Conservation (phyloP, 192 early-diverging fungal genomes). For the Spinellus fusiger region DNA sequence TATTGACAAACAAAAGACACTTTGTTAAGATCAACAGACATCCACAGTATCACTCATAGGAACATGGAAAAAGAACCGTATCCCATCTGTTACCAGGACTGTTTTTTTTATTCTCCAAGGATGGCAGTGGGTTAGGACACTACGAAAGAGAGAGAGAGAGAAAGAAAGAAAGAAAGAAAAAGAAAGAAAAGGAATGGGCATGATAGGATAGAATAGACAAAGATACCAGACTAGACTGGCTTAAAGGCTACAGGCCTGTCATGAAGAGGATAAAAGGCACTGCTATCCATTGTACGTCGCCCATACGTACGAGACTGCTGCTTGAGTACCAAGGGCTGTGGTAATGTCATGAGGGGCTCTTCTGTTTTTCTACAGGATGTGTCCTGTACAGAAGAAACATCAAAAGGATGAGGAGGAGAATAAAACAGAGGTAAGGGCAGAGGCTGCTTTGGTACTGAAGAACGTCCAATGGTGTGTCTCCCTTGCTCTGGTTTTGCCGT, state of each 20-base stretch:
- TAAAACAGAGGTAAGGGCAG: not conserved
- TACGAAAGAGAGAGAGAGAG: not conserved
- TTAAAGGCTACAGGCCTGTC: not conserved
- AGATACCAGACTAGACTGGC: not conserved
- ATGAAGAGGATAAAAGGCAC: not conserved
- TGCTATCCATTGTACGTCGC: not conserved
- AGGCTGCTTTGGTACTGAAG: not conserved
- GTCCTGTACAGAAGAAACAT: not conserved
- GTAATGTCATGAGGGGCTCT: not conserved
- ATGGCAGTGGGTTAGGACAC: too few relatives aligned
- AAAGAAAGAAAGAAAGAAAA: not conserved
- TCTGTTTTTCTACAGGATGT: not conserved
- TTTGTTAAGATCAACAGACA: not conserved
- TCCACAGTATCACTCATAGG: too few relatives aligned
- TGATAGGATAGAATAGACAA: not conserved
- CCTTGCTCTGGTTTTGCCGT: not conserved
- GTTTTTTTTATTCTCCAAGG: too few relatives aligned
- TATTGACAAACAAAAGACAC: not conserved
- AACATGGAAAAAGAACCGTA: not conserved
- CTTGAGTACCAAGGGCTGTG: not conserved
- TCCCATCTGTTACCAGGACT: not conserved
- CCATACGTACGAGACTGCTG: not conserved
- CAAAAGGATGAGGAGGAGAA: slow-evolving; percentile 6
- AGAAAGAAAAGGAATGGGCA: not conserved
- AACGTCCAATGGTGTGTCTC: not conserved